Base-by-base conservation (phyloP, 371 early-diverging fungal genomes). In the Haplosporangium sp. region DNA sequence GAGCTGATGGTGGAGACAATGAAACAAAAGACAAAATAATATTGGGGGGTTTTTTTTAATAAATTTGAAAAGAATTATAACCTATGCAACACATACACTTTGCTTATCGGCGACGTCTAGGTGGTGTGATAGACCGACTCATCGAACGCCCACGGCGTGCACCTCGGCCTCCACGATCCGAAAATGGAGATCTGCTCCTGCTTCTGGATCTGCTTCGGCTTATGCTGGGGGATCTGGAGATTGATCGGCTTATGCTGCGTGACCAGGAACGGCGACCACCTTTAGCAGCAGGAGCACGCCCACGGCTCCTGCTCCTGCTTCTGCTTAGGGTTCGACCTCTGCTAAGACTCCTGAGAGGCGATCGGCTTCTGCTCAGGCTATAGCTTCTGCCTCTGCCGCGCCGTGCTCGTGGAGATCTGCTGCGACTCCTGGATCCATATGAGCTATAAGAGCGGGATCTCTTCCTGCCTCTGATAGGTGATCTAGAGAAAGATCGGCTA, bases 361-460 rank as follows among this genome's bases (percentile, higher is more conserved):
- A 69, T 21, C 70, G 70, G 54, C 69, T 69, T 43, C 69, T 68
- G 55, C 67, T 74, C n/a, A 13, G 18, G 43, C 62, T 69, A 40
- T 51, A 69, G 43, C 63, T 62, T 20, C 69, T 53, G 18, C 64
- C 71, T 29, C 71, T 53, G 20, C 64, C 65, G 12, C 65, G 55
- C n/a, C 70, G 20, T 18, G 68, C 61, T 38, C 73, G 67, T n/a
- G 43, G 58, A 6, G 36, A 16, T 53, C 59, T 61, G 56, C 74
- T 74, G 23, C 69, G 74, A 57, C 77, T 76, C 53, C 77, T 67
- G n/a, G 77, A 76, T 38, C 67, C 71, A 52, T 76, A 76, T 5
- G 77, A 54, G 51, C 77, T 76, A 42, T 53, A 76, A 13, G 77
- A 76, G 12, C 77, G 77, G 6, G 77, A 71, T 59, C 77, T 57